These are phyloP conservation scores for Dovyalis caffra DNA, from an alignment of 345 rosid species.

Conservation along the genomic window DNA sequence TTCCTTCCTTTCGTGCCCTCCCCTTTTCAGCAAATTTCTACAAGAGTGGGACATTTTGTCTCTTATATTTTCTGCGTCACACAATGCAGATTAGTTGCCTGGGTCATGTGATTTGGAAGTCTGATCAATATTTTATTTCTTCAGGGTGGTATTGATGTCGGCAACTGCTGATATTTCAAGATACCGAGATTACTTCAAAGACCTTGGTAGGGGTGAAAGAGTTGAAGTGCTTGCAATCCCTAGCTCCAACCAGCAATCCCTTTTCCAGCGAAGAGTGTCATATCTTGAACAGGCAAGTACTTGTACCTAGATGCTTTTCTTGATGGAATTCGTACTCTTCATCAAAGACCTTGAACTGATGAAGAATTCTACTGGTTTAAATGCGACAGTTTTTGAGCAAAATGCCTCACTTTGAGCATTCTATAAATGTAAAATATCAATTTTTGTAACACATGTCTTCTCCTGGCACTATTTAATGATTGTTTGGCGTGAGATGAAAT, in stretches of 20 bases:
- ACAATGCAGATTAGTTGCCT: background rate
- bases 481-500: background rate
- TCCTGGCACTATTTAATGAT: background rate
- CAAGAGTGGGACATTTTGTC: background rate
- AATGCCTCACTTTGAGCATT: background rate
- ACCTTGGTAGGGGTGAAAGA: conserved; percentile 83
- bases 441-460: background rate
- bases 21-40: background rate
- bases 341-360: background rate
- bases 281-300: conserved; percentile 79
- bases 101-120: background rate
- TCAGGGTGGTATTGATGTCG: conserved; percentile 95
- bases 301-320: background rate
- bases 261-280: conserved; percentile 63
- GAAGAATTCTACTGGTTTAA: background rate
- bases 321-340: background rate
- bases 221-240: conserved; percentile 93
- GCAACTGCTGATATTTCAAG: conserved; percentile 90
- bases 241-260: conserved; percentile 49
- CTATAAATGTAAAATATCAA: background rate
- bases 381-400: background rate
- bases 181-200: conserved; percentile 82
- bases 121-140: conserved; percentile 11
- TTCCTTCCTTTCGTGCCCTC: background rate
- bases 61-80: background rate